These are phyloP conservation scores for Magnaporthales sp. DNA, from an alignment of 2,329 filamentous ascomycete genomes.

Conservation along the genomic window DNA sequence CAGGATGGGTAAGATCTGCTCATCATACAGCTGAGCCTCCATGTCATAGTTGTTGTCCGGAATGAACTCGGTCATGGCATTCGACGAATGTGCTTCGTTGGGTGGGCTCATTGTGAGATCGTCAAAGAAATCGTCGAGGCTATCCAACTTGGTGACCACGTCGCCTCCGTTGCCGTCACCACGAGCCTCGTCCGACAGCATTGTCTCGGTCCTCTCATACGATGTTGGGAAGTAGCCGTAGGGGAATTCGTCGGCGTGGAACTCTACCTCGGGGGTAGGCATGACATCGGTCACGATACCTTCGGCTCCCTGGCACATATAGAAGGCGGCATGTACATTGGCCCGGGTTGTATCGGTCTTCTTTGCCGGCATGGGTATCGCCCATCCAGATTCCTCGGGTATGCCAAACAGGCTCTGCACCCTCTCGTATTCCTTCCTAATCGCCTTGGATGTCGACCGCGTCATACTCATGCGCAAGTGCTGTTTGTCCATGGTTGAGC, in stretches of 20 bases:
- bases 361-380: slow-evolving; percentile 83
- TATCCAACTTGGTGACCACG: slow-evolving; percentile 71
- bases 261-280: slow-evolving; percentile 80
- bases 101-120: slow-evolving; percentile 53
- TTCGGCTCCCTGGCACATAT: slow-evolving; percentile 72
- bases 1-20: slow-evolving; percentile 83
- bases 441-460: slow-evolving; percentile 71
- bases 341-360: slow-evolving; percentile 79
- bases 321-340: slow-evolving; percentile 94
- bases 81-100: slow-evolving; percentile 52
- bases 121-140: slow-evolving; percentile 75
- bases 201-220: slow-evolving; percentile 70
- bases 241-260: slow-evolving; percentile 81
- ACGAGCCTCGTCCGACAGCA: slow-evolving; percentile 79
- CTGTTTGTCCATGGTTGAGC: slow-evolving; percentile 85
- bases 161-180: slow-evolving; percentile 71
- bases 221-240: slow-evolving; percentile 67
- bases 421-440: slow-evolving; percentile 89
- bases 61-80: slow-evolving; percentile 56
- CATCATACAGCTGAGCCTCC: slow-evolving; percentile 79
- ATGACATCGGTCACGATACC: slow-evolving; percentile 49
- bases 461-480: slow-evolving; percentile 98
- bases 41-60: slow-evolving; percentile 57
- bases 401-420: slow-evolving; percentile 95
- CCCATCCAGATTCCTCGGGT: slow-evolving; percentile 92